phyloP scores from a whole-genome alignment of 1,284 basidiomycete genomes.

The Leccinum insolens region DNA sequence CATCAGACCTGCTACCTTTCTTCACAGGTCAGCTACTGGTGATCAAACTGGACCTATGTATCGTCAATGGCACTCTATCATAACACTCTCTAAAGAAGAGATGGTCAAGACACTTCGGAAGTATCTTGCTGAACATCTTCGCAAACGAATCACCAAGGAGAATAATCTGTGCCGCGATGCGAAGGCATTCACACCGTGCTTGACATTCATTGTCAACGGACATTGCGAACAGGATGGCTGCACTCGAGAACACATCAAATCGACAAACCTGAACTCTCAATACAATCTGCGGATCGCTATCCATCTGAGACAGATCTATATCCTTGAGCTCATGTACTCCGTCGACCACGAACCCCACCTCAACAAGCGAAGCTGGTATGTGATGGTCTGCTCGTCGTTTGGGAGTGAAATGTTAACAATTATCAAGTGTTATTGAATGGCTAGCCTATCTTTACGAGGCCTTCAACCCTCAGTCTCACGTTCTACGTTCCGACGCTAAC shows the following conservation, averaged over 20 bases:
- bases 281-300: constrained; percentile 46
- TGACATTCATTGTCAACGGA: constrained; percentile 36
- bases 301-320: constrained; percentile 50
- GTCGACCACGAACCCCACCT: constrained; percentile 11
- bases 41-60: background rate
- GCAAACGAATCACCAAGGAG: constrained; percentile 37
- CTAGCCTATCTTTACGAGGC: constrained; percentile 41
- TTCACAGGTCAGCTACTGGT: constrained; percentile 17
- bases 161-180: constrained; percentile 36
- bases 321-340: constrained; percentile 39
- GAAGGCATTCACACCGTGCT: constrained; percentile 43
- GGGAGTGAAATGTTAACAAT: background rate
- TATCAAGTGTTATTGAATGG: constrained; percentile 32
- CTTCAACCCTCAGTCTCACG: constrained; percentile 40
- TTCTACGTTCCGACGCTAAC: constrained; percentile 39
- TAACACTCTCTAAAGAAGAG: constrained; percentile 11
- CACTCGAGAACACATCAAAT: constrained; percentile 39
- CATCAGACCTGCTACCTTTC: constrained; percentile 31
- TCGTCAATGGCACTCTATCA: background rate
- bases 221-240: constrained; percentile 42
- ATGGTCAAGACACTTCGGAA: constrained; percentile 20
- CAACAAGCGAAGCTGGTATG: constrained; percentile 25
- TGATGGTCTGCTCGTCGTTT: background rate
- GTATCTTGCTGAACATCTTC: constrained; percentile 33
- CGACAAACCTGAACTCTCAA: constrained; percentile 27